Conservation (phyloP, 352 stramenopile genomes). For the Globisporangium lucens region DNA sequence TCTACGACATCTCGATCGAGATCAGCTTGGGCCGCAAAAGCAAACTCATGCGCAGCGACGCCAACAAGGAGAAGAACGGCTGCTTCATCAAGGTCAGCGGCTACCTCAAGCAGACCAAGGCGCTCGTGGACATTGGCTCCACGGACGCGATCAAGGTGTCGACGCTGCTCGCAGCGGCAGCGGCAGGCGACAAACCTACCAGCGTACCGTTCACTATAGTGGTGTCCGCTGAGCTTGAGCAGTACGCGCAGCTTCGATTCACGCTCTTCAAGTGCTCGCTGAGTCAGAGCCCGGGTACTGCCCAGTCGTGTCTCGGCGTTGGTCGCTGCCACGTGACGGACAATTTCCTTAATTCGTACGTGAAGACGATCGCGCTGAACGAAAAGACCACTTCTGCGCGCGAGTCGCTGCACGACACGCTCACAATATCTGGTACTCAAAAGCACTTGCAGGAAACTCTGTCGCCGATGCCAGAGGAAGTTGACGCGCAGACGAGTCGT, state of each 20-base stretch:
- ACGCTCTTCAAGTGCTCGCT: slow-evolving; percentile 54
- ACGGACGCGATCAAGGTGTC: slow-evolving; percentile 64
- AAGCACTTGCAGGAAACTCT: slow-evolving; percentile 14
- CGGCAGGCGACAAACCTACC: slow-evolving; percentile 18
- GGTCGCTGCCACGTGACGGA: slow-evolving; percentile 55
- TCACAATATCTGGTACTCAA: slow-evolving; percentile 10
- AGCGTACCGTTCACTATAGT: slow-evolving; percentile 61
- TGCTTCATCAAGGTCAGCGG: slow-evolving; percentile 59
- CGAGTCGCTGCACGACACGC: slow-evolving; percentile 23
- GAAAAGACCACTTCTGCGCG: slow-evolving; percentile 41
- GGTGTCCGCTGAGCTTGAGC: slow-evolving; percentile 45
- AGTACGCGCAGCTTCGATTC: slow-evolving; percentile 65
- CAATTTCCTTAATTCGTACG: slow-evolving; percentile 39
- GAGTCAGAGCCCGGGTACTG: slow-evolving; percentile 37
- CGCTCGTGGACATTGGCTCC: slow-evolving; percentile 48
- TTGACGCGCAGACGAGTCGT: slow-evolving; percentile 13
- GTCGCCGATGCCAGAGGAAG: slow-evolving; percentile 5
- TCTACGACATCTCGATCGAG: slow-evolving; percentile 60
- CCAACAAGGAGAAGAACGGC: slow-evolving; percentile 36
- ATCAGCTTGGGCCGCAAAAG: slow-evolving; percentile 46
- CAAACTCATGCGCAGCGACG: slow-evolving; percentile 46
- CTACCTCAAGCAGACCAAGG: slow-evolving; percentile 38
- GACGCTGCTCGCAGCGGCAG: slow-evolving; percentile 32
- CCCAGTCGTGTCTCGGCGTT: slow-evolving; percentile 45
- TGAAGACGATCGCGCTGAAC: slow-evolving; percentile 42